Evolutionary conservation across 192 early-diverging fungal genomes (phyloP).

Genomic region (Coemansia sp.): DNA sequence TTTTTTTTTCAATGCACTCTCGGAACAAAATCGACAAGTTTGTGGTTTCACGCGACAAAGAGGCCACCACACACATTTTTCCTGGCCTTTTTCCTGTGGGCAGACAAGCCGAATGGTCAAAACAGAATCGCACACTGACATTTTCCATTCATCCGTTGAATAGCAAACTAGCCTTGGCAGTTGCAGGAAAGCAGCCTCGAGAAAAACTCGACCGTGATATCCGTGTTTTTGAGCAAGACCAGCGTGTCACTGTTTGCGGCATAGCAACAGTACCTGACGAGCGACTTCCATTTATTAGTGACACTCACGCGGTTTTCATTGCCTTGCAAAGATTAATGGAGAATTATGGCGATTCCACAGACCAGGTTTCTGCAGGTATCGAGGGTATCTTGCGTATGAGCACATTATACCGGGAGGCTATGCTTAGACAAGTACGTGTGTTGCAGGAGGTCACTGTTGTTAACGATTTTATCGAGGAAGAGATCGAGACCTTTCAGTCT

Average conservation of each 20-base stretch:
- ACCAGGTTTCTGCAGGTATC: slow-evolving; percentile 8
- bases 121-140: slow-evolving; percentile 41
- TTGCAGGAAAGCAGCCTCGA: slow-evolving; percentile 29
- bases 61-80: slow-evolving; percentile 13
- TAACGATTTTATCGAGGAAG: slow-evolving; percentile 19
- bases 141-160: slow-evolving; percentile 29
- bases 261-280: slow-evolving; percentile 16
- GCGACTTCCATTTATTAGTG: slow-evolving; percentile 41
- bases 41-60: slow-evolving; percentile 31
- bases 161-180: slow-evolving; percentile 25
- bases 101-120: slow-evolving; percentile 26
- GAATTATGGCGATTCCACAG: neutral
- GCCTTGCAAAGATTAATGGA: slow-evolving; percentile 39
- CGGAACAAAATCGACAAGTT: slow-evolving; percentile 23
- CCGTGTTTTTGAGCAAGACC: slow-evolving; percentile 30
- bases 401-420: slow-evolving; percentile 47
- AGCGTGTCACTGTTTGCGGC: slow-evolving; percentile 27
- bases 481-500: slow-evolving; percentile 34
- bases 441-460: slow-evolving; percentile 16
- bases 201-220: slow-evolving; percentile 6
- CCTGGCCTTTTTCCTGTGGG: slow-evolving; percentile 35
- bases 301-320: slow-evolving; percentile 50
- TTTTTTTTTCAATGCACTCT: slow-evolving; percentile 17
- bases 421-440: slow-evolving; percentile 41
- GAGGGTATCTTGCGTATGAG: slow-evolving; percentile 31